Evolutionary conservation across 2,329 filamentous ascomycete species (phyloP).

Genomic region (Monilinia laxa): DNA sequence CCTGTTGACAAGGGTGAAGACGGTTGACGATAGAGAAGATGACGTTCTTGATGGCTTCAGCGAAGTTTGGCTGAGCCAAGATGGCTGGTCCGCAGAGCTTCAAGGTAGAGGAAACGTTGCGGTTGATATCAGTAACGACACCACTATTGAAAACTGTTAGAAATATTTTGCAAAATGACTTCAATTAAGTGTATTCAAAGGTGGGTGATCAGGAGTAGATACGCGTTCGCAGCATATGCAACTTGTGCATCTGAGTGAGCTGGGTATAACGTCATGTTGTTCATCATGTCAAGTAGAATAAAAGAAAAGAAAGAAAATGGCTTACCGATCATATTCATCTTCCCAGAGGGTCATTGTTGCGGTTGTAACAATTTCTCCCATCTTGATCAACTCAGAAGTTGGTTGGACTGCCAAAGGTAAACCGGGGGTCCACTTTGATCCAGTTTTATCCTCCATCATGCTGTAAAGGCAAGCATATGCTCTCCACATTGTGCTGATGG

Average conservation of each 20-base stretch:
- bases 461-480: slow-evolving; percentile 89
- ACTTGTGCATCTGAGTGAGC: slow-evolving; percentile 95
- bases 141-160: slow-evolving; percentile 16
- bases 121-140: slow-evolving; percentile 89
- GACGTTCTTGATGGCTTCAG: slow-evolving; percentile 74
- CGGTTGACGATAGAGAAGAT: slow-evolving; percentile 80
- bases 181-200: slow-evolving; percentile 25
- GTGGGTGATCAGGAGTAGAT: slow-evolving; percentile 43
- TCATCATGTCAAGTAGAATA: slow-evolving; percentile 67
- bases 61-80: slow-evolving; percentile 68
- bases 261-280: slow-evolving; percentile 88
- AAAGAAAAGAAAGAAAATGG: slow-evolving; percentile 41
- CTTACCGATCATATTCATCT: slow-evolving; percentile 91
- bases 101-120: slow-evolving; percentile 84
- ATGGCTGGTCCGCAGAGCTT: slow-evolving; percentile 89
- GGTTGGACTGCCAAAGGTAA: slow-evolving; percentile 79
- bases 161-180: slow-evolving; percentile 26
- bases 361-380: slow-evolving; percentile 81
- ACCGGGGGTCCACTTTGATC: slow-evolving; percentile 85
- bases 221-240: slow-evolving; percentile 90
- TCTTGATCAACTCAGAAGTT: slow-evolving; percentile 75
- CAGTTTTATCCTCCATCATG: slow-evolving; percentile 74
- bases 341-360: slow-evolving; percentile 83
- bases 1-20: slow-evolving; percentile 89
- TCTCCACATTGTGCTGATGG: slow-evolving; percentile 88